A percentile compares a stretch with the other conserved stretches of the same genome.
These are phyloP conservation scores for Lachancea waltii DNA, from an alignment of 805 yeast species.

Conservation along the genomic window DNA sequence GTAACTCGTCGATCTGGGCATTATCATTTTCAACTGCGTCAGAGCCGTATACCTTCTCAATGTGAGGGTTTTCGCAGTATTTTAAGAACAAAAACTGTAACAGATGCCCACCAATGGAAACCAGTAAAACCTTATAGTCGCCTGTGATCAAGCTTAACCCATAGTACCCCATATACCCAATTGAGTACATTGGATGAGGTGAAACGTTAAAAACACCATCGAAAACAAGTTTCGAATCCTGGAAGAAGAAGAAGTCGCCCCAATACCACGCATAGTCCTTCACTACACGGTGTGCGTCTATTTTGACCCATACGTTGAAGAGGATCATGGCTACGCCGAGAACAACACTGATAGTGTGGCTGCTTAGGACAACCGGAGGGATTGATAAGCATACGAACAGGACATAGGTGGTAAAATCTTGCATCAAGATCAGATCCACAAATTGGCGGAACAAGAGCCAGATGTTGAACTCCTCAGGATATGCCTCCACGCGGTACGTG, in stretches of 20 bases:
- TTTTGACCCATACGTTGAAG: conserved; percentile 77
- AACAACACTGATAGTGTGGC: conserved; percentile 41
- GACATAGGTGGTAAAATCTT: conserved; percentile 71
- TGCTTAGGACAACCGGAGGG: conserved; percentile 32
- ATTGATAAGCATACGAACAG: conserved; percentile 48
- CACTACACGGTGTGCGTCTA: conserved; percentile 82
- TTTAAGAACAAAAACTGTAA: conserved; percentile 70
- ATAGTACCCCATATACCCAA: conserved; percentile 82
- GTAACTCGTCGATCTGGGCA: conserved; percentile 31
- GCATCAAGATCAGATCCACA: conserved; percentile 79
- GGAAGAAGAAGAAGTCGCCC: conserved; percentile 88
- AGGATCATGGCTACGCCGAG: conserved; percentile 57
- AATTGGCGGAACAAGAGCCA: conserved; percentile 76
- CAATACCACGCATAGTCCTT: conserved; percentile 93
- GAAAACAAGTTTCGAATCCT: conserved; percentile 60
- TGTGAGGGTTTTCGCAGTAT: conserved; percentile 78
- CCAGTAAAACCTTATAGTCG: conserved; percentile 60
- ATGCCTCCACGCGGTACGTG: conserved; percentile 32
- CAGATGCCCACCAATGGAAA: conserved; percentile 70
- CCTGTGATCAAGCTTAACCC: conserved; percentile 75
- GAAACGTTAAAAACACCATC: conserved; percentile 88
- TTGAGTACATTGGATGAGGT: conserved; percentile 90
- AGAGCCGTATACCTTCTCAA: conserved; percentile 66
- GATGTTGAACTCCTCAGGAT: conserved; percentile 72
- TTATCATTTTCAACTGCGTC: conserved; percentile 33